Base-by-base conservation (phyloP, 805 yeast species). In the Myxozyma mucilagina region DNA sequence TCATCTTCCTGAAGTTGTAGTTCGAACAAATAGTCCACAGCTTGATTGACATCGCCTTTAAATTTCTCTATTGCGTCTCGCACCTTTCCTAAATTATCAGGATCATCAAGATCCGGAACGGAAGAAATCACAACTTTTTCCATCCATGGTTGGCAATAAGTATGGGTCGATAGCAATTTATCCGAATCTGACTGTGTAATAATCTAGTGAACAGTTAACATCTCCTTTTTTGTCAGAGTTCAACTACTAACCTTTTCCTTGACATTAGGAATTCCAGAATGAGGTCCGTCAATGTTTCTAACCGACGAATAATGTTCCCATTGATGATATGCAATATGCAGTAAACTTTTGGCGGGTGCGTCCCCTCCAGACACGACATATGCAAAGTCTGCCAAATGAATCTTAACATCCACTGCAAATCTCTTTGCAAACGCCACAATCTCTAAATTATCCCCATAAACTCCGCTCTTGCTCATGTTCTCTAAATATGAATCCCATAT, bases 261-360 rank as follows among this genome's bases (percentile, higher is more conserved):
- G 16, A 72, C 68, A 11, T 64, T 58, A 1, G 75, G 74, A 7
- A 63, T 59, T 4, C 79, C 79, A 5, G 60, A 50, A 48, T 72
- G 75, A 3, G 80, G 79, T 1, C 78, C 79, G 14, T 64, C 67
- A n/a, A 69, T 56, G 52, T 74, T 72, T 31, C 80, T 67, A 3
- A 76, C 76, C 11, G 78, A 74, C 11, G 79, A 75, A 57, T 77
- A 77, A 65, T 77, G 80, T 59, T 77, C 80, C 80, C 80, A 77
- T 0, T 74, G 69, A 47, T 77, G 80, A 50, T 77, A 77, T 3
- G 78, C 80, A 43, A 76, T 64, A 54, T 76, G 79, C 1, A 72
- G 53, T 49, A 65, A 32, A 24, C 34, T 54, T 20, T 8, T 18
- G 34, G 49, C 44, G 31, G 34, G 45, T 31, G 9, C 41, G 16